phyloP scores from a whole-genome alignment of 306 rosid species.

The Sophora flavescens region DNA sequence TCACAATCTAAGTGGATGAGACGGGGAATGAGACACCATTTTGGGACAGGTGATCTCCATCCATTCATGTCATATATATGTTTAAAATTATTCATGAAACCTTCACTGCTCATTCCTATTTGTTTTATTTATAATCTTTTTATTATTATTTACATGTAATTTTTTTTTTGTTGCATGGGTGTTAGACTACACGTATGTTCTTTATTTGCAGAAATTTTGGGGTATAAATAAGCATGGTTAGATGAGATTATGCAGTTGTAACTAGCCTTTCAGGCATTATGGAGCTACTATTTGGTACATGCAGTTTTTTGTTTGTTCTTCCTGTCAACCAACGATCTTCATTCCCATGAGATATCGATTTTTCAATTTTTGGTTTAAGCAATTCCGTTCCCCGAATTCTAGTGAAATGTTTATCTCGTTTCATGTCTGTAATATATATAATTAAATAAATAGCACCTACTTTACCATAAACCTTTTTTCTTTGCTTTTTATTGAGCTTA shows the following conservation, averaged over 20 bases:
- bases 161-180: neutral
- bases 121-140: neutral
- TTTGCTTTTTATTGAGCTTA: too few species aligned
- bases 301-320: neutral
- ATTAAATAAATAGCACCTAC: too few species aligned
- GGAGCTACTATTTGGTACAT: conserved; percentile 5
- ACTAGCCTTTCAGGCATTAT: conserved; percentile 32
- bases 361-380: conserved; percentile 2
- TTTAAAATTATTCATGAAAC: neutral
- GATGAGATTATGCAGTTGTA: conserved; percentile 14
- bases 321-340: neutral
- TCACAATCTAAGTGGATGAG: too few species aligned
- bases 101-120: neutral
- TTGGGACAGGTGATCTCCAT: too few species aligned
- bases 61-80: neutral
- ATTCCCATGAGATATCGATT: neutral
- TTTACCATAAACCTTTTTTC: too few species aligned
- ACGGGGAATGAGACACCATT: too few species aligned
- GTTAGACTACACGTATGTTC: neutral
- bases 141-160: too few species aligned
- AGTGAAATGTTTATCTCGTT: neutral
- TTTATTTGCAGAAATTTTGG: conserved; percentile 41
- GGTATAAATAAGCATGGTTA: conserved; percentile 4
- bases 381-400: neutral
- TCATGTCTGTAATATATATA: neutral